Conservation (phyloP, 2,329 filamentous ascomycete species). For the Eurotiales sp. region DNA sequence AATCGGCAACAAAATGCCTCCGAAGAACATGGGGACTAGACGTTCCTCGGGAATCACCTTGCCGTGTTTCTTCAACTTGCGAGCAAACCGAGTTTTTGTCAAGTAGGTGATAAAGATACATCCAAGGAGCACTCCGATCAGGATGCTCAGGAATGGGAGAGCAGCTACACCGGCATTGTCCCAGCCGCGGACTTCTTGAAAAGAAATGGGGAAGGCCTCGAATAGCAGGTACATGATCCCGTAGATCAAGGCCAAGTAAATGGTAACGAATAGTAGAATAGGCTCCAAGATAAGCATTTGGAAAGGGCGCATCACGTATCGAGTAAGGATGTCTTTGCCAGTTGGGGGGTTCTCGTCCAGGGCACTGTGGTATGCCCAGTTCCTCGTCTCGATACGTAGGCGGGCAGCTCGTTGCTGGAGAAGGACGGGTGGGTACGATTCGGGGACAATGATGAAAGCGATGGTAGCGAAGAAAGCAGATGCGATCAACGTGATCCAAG, state of each 20-base stretch:
- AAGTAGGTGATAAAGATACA: slow-evolving; percentile 27
- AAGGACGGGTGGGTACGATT: slow-evolving; percentile 49
- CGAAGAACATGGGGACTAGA: slow-evolving; percentile 46
- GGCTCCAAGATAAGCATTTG: slow-evolving; percentile 45
- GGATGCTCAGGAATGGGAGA: slow-evolving; percentile 45
- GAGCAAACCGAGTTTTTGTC: slow-evolving; percentile 31
- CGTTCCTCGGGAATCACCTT: slow-evolving; percentile 40
- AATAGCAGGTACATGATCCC: slow-evolving; percentile 30
- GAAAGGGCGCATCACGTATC: slow-evolving; percentile 40
- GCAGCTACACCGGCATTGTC: slow-evolving; percentile 37
- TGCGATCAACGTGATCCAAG: slow-evolving; percentile 54
- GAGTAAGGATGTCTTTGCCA: slow-evolving; percentile 30
- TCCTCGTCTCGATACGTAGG: slow-evolving; percentile 46
- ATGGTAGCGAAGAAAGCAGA: slow-evolving; percentile 39
- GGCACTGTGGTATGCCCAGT: slow-evolving; percentile 45
- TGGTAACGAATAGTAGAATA: slow-evolving; percentile 43
- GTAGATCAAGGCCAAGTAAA: slow-evolving; percentile 37
- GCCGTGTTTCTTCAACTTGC: slow-evolving; percentile 17
- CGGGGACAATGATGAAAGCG: slow-evolving; percentile 46
- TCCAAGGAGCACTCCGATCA: slow-evolving; percentile 40
- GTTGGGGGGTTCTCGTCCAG: slow-evolving; percentile 37
- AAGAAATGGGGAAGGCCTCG: slow-evolving; percentile 35
- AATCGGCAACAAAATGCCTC: slow-evolving; percentile 39
- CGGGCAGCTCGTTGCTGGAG: slow-evolving; percentile 47
- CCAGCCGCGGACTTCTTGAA: slow-evolving; percentile 42